Conservation (phyloP, 225 moss, liverwort and hornwort species). For the Climacium dendroides region DNA sequence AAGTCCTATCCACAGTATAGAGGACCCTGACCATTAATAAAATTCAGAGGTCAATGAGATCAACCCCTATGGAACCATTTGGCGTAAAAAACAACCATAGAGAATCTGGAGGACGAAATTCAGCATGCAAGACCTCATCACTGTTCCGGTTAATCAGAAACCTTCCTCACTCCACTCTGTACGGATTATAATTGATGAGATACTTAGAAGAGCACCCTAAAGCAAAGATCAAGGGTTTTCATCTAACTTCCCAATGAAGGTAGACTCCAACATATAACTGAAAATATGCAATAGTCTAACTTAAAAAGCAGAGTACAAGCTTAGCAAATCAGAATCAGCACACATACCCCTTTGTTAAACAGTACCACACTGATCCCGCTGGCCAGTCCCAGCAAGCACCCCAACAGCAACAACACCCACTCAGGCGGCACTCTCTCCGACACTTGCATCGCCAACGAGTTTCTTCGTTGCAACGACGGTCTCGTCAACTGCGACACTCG, state of each 20-base stretch:
- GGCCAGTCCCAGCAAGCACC: conserved; percentile 80
- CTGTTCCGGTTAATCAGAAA: neutral
- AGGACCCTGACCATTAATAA: neutral
- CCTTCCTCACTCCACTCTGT: neutral
- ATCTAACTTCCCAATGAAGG: neutral
- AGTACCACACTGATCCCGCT: conserved; percentile 92
- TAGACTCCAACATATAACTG: neutral
- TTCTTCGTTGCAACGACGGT: conserved; percentile 48
- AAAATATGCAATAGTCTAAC: neutral
- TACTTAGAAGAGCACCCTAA: neutral
- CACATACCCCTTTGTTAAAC: conserved; percentile 89
- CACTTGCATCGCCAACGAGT: conserved; percentile 53
- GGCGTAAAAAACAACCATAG: neutral
- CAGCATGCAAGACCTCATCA: neutral
- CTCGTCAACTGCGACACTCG: conserved; percentile 38
- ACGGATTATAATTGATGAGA: neutral
- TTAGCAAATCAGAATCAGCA: neutral
- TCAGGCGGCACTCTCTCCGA: conserved; percentile 90
- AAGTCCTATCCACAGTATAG: neutral
- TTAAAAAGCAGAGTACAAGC: neutral
- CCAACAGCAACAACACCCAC: conserved; percentile 90
- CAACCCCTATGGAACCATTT: neutral
- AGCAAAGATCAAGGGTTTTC: neutral
- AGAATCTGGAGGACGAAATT: no score
- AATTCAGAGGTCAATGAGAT: neutral